phyloP scores from a whole-genome alignment of 73 alveolate genomes.

The Paramecium primaurelia region DNA sequence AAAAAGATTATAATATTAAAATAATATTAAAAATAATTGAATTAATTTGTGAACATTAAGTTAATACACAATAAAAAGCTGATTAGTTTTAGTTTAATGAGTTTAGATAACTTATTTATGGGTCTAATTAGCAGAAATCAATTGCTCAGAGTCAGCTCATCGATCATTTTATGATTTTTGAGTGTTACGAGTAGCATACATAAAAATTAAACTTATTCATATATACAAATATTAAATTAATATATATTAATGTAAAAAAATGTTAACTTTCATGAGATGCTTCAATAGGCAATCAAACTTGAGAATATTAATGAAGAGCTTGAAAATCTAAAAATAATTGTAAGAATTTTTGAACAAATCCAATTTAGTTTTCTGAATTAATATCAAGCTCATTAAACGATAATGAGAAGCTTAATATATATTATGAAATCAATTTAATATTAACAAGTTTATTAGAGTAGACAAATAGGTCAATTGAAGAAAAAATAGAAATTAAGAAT shows the following conservation, averaged over 20 bases:
- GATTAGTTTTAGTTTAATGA: not conserved
- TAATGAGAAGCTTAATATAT: not conserved
- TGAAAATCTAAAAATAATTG: not conserved
- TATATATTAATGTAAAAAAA: not conserved
- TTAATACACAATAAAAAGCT: not conserved
- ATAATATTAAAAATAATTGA: not conserved
- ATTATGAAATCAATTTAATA: not conserved
- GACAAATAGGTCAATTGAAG: not conserved
- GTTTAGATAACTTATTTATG: not conserved
- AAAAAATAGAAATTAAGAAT: not conserved
- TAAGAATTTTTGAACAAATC: not conserved
- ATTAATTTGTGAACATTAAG: not conserved
- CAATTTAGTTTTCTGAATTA: not conserved
- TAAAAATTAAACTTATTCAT: not conserved
- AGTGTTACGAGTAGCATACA: constrained; percentile 37
- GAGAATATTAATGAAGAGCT: not conserved
- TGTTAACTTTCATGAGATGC: not conserved
- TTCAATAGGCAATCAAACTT: not conserved
- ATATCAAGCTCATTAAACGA: not conserved
- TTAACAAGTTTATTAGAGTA: not conserved
- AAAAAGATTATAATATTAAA: not conserved
- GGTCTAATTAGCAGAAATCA: not conserved
- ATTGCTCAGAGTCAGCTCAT: constrained; percentile 41
- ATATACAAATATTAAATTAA: not conserved
- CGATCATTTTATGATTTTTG: not conserved